A percentile compares a stretch with the other conserved stretches of the same genome.
Conservation (phyloP, 805 yeast genomes). For the Kodamaea sagamina region DNA sequence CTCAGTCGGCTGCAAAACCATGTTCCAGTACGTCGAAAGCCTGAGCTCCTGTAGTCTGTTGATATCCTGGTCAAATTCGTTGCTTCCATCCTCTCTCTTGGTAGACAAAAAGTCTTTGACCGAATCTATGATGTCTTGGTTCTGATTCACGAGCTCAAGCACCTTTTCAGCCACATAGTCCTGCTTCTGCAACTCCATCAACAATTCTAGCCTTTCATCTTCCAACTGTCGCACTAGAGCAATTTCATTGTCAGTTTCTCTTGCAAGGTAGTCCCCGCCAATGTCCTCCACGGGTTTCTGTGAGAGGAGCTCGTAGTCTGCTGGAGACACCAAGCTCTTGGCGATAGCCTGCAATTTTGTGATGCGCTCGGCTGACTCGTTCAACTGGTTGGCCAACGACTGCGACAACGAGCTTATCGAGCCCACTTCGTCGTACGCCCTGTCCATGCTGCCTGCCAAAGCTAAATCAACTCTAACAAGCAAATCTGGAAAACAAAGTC, state of each 20-base stretch:
- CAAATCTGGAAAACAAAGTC: too few species aligned
- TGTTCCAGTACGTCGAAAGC: background rate
- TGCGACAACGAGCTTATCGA: constrained; percentile 20
- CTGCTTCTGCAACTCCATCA: constrained; percentile 43
- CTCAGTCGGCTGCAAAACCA: constrained; percentile 8
- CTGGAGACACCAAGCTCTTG: constrained; percentile 21
- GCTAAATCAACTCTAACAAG: too few species aligned
- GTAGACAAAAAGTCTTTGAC: constrained; percentile 32
- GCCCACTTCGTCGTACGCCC: constrained; percentile 22
- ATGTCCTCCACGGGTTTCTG: background rate
- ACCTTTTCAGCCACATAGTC: constrained; percentile 34
- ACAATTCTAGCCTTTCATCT: constrained; percentile 29
- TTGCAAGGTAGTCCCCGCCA: background rate
- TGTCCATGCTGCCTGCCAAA: constrained; percentile 20
- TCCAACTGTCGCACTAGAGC: constrained; percentile 23
- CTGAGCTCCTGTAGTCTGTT: background rate
- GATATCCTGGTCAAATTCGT: background rate
- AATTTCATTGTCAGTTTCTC: constrained; percentile 1
- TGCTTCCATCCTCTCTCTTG: constrained; percentile 13
- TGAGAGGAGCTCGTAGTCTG: constrained; percentile 16
- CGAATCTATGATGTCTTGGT: constrained; percentile 34
- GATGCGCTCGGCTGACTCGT: constrained; percentile 24
- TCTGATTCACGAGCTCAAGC: constrained; percentile 34
- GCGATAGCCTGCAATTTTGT: constrained; percentile 21
- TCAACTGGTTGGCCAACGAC: constrained; percentile 20